Base-by-base conservation (phyloP, 441 rosid species). In the Adansonia grandidieri region DNA sequence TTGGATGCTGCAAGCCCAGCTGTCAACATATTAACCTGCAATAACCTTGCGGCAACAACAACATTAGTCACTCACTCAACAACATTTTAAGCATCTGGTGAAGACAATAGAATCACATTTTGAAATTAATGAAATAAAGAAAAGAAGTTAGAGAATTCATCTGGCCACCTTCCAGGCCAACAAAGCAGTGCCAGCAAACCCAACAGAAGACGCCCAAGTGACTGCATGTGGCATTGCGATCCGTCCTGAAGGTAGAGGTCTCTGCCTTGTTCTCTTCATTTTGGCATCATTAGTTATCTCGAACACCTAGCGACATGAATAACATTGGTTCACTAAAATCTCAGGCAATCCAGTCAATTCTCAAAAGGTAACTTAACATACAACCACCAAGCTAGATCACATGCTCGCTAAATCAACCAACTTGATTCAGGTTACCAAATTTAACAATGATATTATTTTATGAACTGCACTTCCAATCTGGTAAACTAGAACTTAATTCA, bases 1-100 rank as follows among this genome's bases (percentile, higher is more conserved):
- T 93, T 96, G 57, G 97, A 94, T 82, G 95, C 97, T 73, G 91
- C 98, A 79, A 93, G 96, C 73, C 95, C 97, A 68, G 97, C 91
- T 45, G 98, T 96, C 90, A 91, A 78, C 92, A 89, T 85, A 92
- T 93, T 96, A 86, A 94, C 88, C 99, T 96, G 95, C 92, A 88
- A 92, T 69, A 84, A 84, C 89, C 99, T 91, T 88, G 92, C 71
- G 37, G 62, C 85, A 84, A 78, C 42, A 70, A 20, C 83, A 80
- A 78, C 65, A 84, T 90, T 76, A 93, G 82, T 82, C 67, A 63
- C 82, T 76, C 19, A 73, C 32, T 69, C 76, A 66, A 48, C 1
- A 82, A 61, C 32, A 70, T 19, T 73, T 74, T 44, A 77, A 50
- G 67, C 22, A 48, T 40, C 4, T 0, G 32, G 19, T 19, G 37